phyloP scores from a whole-genome alignment of 2,329 filamentous ascomycete species.

The Fusarium nanum region DNA sequence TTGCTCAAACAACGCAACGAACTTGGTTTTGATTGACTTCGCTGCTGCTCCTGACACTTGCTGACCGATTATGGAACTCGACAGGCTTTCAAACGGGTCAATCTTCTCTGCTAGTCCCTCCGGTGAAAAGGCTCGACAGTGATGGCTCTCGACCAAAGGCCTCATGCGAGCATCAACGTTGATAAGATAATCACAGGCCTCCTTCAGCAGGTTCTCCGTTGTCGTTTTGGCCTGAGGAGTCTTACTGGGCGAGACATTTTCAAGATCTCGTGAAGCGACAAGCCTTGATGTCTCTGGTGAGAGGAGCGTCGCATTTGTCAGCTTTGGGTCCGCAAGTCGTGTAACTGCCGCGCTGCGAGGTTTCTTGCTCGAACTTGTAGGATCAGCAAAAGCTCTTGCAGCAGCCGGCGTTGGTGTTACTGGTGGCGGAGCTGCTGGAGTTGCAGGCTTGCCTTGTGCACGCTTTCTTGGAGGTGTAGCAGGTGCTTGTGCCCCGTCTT shows the following conservation, averaged over 20 bases:
- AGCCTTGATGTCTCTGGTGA: conserved; percentile 76
- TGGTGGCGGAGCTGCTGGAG: conserved; percentile 50
- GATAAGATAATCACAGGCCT: conserved; percentile 81
- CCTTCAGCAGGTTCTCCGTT: conserved; percentile 77
- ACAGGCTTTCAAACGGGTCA: conserved; percentile 87
- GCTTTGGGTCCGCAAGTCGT: conserved; percentile 71
- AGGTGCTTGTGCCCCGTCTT: conserved; percentile 42
- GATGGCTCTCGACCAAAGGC: conserved; percentile 77
- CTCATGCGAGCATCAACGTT: conserved; percentile 78
- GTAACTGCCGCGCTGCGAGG: conserved; percentile 57
- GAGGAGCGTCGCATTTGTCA: conserved; percentile 76
- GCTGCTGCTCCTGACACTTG: conserved; percentile 96
- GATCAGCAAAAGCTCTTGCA: conserved; percentile 54
- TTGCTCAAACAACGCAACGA: conserved; percentile 76
- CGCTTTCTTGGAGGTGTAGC: conserved; percentile 51
- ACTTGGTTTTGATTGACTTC: conserved; percentile 87
- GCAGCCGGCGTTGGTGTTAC: conserved; percentile 62
- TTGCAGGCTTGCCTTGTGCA: conserved; percentile 35
- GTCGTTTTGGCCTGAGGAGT: conserved; percentile 58
- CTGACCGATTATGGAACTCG: conserved; percentile 92
- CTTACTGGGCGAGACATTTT: conserved; percentile 61
- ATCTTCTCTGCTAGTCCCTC: conserved; percentile 85
- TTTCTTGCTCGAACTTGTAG: conserved; percentile 50
- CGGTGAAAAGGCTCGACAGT: conserved; percentile 82
- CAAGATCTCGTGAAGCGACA: conserved; percentile 62